Percentiles rank a stretch among this genome's conserved stretches.
Evolutionary conservation across 2,329 filamentous ascomycete species (phyloP).

Genomic region (Leptographium flavum): DNA sequence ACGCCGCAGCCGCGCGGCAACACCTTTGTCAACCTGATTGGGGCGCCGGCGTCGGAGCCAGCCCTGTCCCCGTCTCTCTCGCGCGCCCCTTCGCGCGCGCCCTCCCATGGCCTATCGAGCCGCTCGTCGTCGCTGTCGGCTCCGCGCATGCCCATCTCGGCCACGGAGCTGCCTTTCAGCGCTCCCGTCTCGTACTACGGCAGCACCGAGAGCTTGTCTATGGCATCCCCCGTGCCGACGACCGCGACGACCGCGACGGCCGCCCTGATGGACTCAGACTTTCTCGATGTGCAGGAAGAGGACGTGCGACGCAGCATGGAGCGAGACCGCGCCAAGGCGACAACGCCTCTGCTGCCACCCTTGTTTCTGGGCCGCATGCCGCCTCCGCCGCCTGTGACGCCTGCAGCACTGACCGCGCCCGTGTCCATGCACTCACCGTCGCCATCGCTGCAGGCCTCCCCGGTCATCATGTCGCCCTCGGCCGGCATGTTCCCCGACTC

Average conservation of each 20-base stretch:
- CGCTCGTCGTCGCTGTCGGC: conserved; percentile 60
- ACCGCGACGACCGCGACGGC: not conserved
- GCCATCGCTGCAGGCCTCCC: conserved; percentile 64
- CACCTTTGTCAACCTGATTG: conserved; percentile 28
- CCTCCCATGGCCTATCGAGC: conserved; percentile 32
- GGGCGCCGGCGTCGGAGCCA: conserved; percentile 60
- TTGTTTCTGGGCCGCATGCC: conserved; percentile 42
- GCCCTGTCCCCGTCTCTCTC: conserved; percentile 48
- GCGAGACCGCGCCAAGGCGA: conserved; percentile 48
- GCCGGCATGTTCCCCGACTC: not conserved
- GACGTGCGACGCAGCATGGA: conserved; percentile 32
- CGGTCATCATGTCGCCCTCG: not conserved
- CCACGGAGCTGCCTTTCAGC: conserved; percentile 35
- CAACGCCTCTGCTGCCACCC: conserved; percentile 75
- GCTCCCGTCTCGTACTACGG: conserved; percentile 51
- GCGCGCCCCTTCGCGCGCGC: conserved; percentile 28
- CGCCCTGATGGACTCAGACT: not conserved
- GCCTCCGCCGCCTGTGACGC: conserved; percentile 23
- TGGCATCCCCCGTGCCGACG: conserved; percentile 6
- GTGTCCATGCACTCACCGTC: conserved; percentile 47
- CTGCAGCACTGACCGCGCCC: too few species aligned
- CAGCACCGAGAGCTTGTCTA: conserved; percentile 38
- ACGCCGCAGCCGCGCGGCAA: not conserved
- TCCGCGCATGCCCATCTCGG: conserved; percentile 26
- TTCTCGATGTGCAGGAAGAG: conserved; percentile 36